A percentile compares a stretch with the other conserved stretches of the same genome.
Conservation (phyloP, 2,329 filamentous ascomycete species). For the Aciculosporium take region DNA sequence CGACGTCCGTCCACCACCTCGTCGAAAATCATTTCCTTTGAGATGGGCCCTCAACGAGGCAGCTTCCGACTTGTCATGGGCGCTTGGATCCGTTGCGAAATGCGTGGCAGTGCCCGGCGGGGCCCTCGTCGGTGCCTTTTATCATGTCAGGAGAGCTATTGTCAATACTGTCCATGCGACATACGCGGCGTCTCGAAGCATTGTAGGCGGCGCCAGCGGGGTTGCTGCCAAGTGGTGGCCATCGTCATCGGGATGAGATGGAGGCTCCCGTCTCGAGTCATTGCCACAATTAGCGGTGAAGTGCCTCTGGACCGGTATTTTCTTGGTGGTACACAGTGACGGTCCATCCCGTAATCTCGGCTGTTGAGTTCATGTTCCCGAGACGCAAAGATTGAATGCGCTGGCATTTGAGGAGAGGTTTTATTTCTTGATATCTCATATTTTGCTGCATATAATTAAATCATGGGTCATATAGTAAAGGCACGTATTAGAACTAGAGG, state of each 20-base stretch:
- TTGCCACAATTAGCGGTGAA: no score
- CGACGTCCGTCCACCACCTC: conserved; percentile 10
- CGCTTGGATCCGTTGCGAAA: conserved; percentile 8
- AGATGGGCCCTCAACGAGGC: conserved; percentile 11
- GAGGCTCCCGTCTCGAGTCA: no score
- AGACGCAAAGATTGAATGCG: no score
- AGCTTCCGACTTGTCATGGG: conserved; percentile 11
- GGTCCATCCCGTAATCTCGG: no score
- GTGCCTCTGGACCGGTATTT: no score
- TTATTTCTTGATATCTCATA: no score
- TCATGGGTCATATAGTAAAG: no score
- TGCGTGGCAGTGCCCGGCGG: conserved; percentile 4
- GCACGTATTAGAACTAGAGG: no score
- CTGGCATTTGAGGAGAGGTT: no score
- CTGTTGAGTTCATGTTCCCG: no score
- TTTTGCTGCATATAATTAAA: no score
- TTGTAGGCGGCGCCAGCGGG: background rate
- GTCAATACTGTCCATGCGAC: background rate
- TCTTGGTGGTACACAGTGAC: no score
- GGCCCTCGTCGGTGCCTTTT: background rate
- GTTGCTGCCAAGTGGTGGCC: background rate
- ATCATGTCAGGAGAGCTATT: background rate
- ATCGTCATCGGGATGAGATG: background rate
- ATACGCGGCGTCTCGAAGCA: background rate
- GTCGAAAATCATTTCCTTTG: conserved; percentile 11